Evolutionary conservation across 306 rosid species (phyloP), one percentile per base, ranked within the genome.

Genomic region (Pterocarpus macrocarpus): DNA sequence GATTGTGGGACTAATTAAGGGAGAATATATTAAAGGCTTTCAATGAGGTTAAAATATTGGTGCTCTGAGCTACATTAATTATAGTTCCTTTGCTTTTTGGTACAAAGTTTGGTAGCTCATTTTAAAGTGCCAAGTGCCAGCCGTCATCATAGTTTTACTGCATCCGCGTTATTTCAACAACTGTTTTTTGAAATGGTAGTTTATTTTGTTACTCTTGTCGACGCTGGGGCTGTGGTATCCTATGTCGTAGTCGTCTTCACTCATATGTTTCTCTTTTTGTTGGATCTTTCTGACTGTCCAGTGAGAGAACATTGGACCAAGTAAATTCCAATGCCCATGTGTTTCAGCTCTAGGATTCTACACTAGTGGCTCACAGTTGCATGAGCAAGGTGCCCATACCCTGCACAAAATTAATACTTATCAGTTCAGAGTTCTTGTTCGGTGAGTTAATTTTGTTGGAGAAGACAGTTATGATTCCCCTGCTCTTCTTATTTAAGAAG

Each of bases 91-190:
- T 76, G 58, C 57, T 62, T 75, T 82, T 62, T 41, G 47, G 69
- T 41, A 77, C 75, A 59, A 58, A 84, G 77, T 79, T 74, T 38
- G 86, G 87, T 74, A 30, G 73, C 17, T 38, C 0, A 38, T 74
- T 73, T 73, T 64, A 35, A 56, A 56, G 58, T 22, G n/a, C 4
- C 0, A 39, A n/a, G n/a, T 55, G 22, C 11, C 61, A n/a, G n/a
- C 61, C 22, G 58, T 44, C n/a, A 17, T 58, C 10, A 13, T 36
- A 68, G 35, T 50, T 83, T 79, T 32, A 83, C 58, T 72, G 50
- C 14, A 33, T 8, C 5, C 43, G 9, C 0, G 13, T 50, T 62
- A 33, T 43, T 77, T 64, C 76, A 83, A 83, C 72, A 12, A 83
- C 69, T 72, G 12, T 52, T 38, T 3, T 22, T 12, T n/a, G 8